Percentiles rank a stretch among this genome's conserved stretches.
phyloP scores from a whole-genome alignment of 2,329 filamentous ascomycete species.

The Ophiostoma triangulosporum region DNA sequence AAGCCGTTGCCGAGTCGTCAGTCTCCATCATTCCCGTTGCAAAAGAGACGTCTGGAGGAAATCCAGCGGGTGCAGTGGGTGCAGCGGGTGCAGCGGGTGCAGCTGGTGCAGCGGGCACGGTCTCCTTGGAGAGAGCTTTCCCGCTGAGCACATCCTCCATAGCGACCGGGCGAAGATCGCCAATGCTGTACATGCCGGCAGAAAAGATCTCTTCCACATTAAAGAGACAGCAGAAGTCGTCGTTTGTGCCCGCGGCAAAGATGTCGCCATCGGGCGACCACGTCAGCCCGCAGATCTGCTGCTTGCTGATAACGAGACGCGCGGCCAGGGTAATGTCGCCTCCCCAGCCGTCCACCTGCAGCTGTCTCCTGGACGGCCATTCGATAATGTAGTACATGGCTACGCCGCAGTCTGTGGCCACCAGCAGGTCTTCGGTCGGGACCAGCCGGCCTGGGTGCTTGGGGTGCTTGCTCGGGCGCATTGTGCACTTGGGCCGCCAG shows the following conservation, averaged over 20 bases:
- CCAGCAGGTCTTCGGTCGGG: conserved; percentile 67
- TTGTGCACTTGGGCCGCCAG: conserved; percentile 55
- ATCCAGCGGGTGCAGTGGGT: too few species aligned
- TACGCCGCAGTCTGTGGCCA: conserved; percentile 71
- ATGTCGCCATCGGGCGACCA: conserved; percentile 66
- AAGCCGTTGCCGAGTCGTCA: too few species aligned
- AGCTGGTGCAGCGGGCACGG: too few species aligned
- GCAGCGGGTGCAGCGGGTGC: too few species aligned
- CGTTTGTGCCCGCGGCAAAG: conserved; percentile 84
- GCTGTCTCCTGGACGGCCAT: conserved; percentile 57
- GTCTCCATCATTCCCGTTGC: too few species aligned
- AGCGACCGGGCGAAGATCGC: not conserved
- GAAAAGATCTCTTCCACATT: conserved; percentile 46
- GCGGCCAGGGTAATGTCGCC: conserved; percentile 67
- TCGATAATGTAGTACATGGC: conserved; percentile 85
- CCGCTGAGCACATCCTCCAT: not conserved
- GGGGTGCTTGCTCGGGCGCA: conserved; percentile 38
- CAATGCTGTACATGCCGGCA: not conserved
- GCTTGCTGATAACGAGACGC: conserved; percentile 63
- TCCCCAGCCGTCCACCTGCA: conserved; percentile 53
- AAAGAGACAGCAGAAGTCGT: conserved; percentile 79
- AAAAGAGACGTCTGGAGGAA: too few species aligned
- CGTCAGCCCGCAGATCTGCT: conserved; percentile 86
- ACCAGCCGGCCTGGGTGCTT: conserved; percentile 36
- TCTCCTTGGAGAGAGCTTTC: not conserved